A percentile compares a stretch with the other conserved stretches of the same genome.
Conservation (phyloP, 228 moss, liverwort and hornwort species). For the Sphagnum fallax region DNA sequence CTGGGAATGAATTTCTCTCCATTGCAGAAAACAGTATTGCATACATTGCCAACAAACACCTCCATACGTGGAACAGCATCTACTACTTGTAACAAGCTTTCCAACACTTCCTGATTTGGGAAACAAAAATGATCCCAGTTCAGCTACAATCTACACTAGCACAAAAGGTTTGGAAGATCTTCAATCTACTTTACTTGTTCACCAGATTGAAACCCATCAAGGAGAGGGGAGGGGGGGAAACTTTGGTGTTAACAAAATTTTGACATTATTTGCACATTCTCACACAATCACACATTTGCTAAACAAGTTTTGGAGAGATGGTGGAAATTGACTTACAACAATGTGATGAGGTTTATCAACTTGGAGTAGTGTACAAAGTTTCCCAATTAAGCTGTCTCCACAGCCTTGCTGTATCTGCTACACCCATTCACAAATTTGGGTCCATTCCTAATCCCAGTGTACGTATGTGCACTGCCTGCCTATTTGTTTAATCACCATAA, state of each 20-base stretch:
- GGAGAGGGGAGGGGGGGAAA: not conserved
- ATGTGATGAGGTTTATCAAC: slow-evolving; percentile 49
- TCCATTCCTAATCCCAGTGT: not conserved
- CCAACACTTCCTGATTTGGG: slow-evolving; percentile 62
- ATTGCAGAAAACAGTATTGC: slow-evolving; percentile 68
- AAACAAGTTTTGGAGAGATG: no score
- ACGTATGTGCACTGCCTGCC: not conserved
- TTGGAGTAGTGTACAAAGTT: slow-evolving; percentile 64
- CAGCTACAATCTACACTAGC: not conserved
- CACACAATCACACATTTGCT: no score
- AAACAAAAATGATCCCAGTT: not conserved
- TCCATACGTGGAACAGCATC: slow-evolving; percentile 88
- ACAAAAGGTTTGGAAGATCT: not conserved
- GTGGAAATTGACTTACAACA: slow-evolving; percentile 30
- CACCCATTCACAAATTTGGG: slow-evolving; percentile 4
- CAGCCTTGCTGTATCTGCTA: slow-evolving; percentile 1
- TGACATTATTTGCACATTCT: no score
- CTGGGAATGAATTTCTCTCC: slow-evolving; percentile 48
- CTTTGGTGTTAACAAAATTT: no score
- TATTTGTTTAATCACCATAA: no score
- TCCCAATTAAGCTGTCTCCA: slow-evolving; percentile 27
- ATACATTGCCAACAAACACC: slow-evolving; percentile 75
- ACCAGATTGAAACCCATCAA: not conserved
- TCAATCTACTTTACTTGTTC: not conserved
- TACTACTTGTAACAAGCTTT: slow-evolving; percentile 75